phyloP scores from a whole-genome alignment of 306 rosid species.

The Pterocarpus santalinus region DNA sequence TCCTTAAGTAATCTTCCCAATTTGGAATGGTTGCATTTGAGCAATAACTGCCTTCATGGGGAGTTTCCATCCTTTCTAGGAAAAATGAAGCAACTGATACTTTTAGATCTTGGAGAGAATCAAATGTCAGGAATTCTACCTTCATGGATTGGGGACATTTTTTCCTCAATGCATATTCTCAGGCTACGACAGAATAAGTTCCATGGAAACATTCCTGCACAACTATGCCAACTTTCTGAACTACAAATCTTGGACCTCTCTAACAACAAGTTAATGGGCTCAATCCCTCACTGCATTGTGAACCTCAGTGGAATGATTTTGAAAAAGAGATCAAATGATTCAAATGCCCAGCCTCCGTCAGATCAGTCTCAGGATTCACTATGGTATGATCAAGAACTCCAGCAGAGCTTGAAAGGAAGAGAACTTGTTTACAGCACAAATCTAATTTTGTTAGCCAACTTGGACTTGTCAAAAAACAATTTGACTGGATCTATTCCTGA shows the following conservation, averaged over 20 bases:
- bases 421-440: background rate
- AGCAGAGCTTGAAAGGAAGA: conserved; percentile 11
- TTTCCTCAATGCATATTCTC: conserved; percentile 22
- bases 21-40: conserved; percentile 36
- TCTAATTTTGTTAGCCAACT: background rate
- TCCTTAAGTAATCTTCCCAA: background rate
- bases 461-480: conserved; percentile 43
- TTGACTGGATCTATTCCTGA: conserved; percentile 38
- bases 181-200: conserved; percentile 31
- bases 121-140: conserved; percentile 46
- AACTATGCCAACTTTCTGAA: conserved; percentile 27
- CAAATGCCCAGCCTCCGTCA: background rate
- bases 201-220: conserved; percentile 34
- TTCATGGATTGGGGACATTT: conserved; percentile 28
- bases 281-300: conserved; percentile 41
- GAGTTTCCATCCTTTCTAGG: conserved; percentile 5
- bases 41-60: conserved; percentile 38
- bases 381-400: conserved; percentile 21
- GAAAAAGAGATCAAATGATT: background rate
- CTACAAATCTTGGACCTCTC: conserved; percentile 42
- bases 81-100: background rate
- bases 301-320: conserved; percentile 24
- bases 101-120: conserved; percentile 47
- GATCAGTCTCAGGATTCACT: background rate
- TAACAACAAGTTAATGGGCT: conserved; percentile 7